These are phyloP conservation scores for Fusarium stilboides DNA, from an alignment of 2,329 filamentous ascomycete genomes.

Conservation along the genomic window DNA sequence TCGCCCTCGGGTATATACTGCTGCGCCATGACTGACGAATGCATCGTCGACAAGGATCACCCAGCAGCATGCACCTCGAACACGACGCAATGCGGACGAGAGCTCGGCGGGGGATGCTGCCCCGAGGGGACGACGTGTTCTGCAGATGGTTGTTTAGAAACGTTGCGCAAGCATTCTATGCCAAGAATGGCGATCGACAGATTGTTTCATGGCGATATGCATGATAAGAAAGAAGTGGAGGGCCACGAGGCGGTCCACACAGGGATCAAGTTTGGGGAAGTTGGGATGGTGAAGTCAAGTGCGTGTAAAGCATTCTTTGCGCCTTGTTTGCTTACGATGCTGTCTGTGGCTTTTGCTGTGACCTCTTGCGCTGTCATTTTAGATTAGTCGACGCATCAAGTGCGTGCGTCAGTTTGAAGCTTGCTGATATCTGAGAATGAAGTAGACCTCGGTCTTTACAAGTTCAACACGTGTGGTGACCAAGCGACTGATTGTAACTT, in stretches of 20 bases:
- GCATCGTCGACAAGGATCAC: conserved; percentile 19
- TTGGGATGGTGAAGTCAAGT: conserved; percentile 25
- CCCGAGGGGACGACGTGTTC: conserved; percentile 31
- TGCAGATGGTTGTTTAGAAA: conserved; percentile 28
- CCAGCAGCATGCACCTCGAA: conserved; percentile 23
- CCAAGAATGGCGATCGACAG: conserved; percentile 19
- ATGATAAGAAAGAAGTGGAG: background rate
- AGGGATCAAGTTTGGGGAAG: conserved; percentile 39
- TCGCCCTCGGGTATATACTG: conserved; percentile 31
- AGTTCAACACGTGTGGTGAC: background rate
- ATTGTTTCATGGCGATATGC: conserved; percentile 6
- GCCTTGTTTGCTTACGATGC: conserved; percentile 11
- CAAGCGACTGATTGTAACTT: conserved; percentile 12
- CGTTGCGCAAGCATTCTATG: conserved; percentile 37
- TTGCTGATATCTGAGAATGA: background rate
- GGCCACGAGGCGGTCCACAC: conserved; percentile 6
- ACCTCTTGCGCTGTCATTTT: background rate
- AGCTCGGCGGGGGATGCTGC: conserved; percentile 33
- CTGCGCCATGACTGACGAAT: conserved; percentile 31
- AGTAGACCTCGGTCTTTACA: conserved; percentile 2
- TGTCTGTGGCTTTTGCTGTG: conserved; percentile 1
- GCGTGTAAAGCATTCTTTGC: conserved; percentile 8
- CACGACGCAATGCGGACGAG: conserved; percentile 29
- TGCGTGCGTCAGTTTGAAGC: background rate
- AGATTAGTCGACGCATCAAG: background rate